phyloP scores from a whole-genome alignment of 202 grass and related monocot species.

The Musa balbisiana region DNA sequence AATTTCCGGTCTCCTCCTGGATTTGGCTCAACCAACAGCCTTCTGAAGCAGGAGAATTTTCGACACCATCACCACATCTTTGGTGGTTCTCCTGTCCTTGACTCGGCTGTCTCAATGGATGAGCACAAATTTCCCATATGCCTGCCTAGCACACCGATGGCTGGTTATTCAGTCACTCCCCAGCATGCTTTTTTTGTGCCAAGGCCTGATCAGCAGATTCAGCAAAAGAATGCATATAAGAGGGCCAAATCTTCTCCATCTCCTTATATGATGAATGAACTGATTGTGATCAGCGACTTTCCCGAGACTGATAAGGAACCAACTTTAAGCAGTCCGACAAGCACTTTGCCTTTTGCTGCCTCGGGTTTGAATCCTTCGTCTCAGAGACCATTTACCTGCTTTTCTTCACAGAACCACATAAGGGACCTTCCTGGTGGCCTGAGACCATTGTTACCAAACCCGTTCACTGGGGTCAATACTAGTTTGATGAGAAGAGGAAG shows the following conservation, averaged over 20 bases:
- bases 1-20: constrained; percentile 29
- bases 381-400: neutral
- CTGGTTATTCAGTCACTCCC: constrained; percentile 19
- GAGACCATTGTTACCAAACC: constrained; percentile 30
- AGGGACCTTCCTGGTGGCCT: neutral
- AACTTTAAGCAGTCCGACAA: neutral
- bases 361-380: neutral
- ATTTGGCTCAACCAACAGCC: constrained; percentile 9
- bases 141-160: constrained; percentile 5
- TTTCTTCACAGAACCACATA: neutral
- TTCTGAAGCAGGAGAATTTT: neutral
- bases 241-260: neutral
- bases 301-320: neutral
- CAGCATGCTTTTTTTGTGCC: neutral
- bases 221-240: neutral
- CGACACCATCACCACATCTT: constrained; percentile 18
- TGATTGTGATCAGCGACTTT: neutral
- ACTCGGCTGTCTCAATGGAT: neutral
- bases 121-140: neutral
- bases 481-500: constrained; percentile 40
- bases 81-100: neutral
- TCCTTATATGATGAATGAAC: neutral
- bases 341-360: neutral
- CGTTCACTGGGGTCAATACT: constrained; percentile 35
- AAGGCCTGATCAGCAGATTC: neutral